Evolutionary conservation across 495 filamentous ascomycete species (phyloP), one percentile per base, ranked within the genome.

Genomic region (Aspergillus indologenus): DNA sequence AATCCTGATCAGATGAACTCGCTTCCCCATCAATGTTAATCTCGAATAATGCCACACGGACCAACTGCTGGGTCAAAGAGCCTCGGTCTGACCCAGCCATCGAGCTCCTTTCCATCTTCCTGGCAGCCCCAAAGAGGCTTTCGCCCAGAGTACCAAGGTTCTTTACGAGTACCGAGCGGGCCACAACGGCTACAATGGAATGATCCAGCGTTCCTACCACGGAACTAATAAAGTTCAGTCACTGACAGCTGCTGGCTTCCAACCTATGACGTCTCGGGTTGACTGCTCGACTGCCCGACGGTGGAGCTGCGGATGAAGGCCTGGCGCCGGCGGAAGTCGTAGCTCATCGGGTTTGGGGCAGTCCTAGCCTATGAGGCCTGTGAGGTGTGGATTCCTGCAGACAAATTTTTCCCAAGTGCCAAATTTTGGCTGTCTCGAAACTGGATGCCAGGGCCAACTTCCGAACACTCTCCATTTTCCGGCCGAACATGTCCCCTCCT

Each of bases 391-490:
- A 51, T 24, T 24, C 48, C 23, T 51, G 48, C 48, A 51, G 48
- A 51, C 48, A 51, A 51, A 31, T 50, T n/a, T 50, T 26, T 26
- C 26, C 8, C 22, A n/a, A n/a, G 31, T 51, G 48, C 48, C 23
- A 51, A 24, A 18, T 51, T 51, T 51, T 31, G 21, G 23, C 17
- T 23, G 17, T 19, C 17, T 19, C 23, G 23, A 29, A 51, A 18
- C 11, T 26, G 24, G 22, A 51, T 51, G 48, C 22, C 48, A 51
- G 23, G 23, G 12, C 48, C n/a, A 18, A 51, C 48, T 29, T 31
- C 48, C 48, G 48, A 51, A 51, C 48, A 51, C 23, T 51, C 48
- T 51, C 48, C 48, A 51, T 31, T 31, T 15, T 51, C 48, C 48
- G 48, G 48, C 48, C 48, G 48, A 51, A 51, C 48, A 51, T 26